These are phyloP conservation scores for Phlebiopsis flavidoalba DNA, from an alignment of 768 basidiomycete genomes.

Conservation along the genomic window DNA sequence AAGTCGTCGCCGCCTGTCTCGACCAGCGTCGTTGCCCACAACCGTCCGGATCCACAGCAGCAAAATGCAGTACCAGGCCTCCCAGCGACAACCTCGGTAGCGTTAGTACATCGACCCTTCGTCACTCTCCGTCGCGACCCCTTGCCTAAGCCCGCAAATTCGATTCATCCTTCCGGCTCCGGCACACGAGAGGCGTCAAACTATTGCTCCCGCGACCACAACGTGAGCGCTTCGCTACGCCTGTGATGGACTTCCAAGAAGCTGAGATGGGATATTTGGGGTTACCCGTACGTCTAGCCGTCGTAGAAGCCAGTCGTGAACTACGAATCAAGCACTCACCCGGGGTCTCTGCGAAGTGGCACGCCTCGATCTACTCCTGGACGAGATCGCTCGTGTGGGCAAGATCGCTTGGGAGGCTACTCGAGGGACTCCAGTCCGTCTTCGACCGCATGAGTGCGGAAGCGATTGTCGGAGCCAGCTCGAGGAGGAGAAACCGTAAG, in stretches of 20 bases:
- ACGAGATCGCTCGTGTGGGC: background rate
- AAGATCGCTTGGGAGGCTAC: background rate
- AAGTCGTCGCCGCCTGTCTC: background rate
- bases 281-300: background rate
- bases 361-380: background rate
- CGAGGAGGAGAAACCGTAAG: background rate
- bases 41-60: background rate
- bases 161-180: background rate
- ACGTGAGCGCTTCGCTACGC: background rate
- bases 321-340: background rate
- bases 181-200: background rate
- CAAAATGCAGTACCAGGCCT: background rate
- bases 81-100: no score
- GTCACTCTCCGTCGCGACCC: background rate
- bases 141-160: no score
- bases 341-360: background rate
- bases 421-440: background rate
- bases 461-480: background rate
- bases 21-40: background rate
- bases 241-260: background rate
- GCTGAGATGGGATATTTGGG: background rate
- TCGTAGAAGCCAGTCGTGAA: background rate
- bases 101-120: background rate
- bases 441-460: background rate
- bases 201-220: background rate